Base-by-base conservation (phyloP, 257 asterid genomes). In the Anisodus acutangulus region DNA sequence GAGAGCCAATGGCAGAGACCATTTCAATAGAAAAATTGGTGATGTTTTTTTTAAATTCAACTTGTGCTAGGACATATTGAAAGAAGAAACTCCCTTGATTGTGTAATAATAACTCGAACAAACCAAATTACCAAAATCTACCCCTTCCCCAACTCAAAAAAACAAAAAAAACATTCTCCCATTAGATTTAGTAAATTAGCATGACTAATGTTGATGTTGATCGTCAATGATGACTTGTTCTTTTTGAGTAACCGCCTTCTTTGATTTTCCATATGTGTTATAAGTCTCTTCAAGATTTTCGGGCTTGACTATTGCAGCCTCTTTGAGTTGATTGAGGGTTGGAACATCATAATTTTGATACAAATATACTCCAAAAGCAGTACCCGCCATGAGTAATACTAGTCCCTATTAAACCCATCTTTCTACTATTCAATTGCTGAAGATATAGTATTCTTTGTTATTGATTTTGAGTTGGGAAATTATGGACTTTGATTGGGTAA, bases 321-420 rank as follows among this genome's bases (percentile, higher is more conserved):
- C 2, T 13, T 49, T 74, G 6, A 74, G 4, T 22, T 74, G 62
- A 12, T 3, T 51, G 41, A 74, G 54, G 6, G 45, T 74, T 74
- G 45, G 62, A 74, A 74, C 62, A 47, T 74, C 6, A 74, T 49
- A 74, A 74, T 53, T 74, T 1, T 74, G 81, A 12, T 62, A 74
- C n/a, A 74, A 74, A 3, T 49, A 22, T 11, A 74, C 62, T 49
- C 62, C 81, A 51, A 74, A 74, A 6, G 45, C 62, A 49, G 81
- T 74, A 2, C 62, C 62, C 2, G 45, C 62, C 62, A 49, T 74
- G 43, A 72, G 47, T 72, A 60, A n/a, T n/a, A n/a, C n/a, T n/a
- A n/a, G n/a, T n/a, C n/a, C n/a, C n/a, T n/a, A n/a, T n/a, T 47
- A 4, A 74, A 10, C 7, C 79, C 79, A 71, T 70, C 54, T 55